Conservation (phyloP, 1,139 yeast genomes). For the Geotrichum europaeum region DNA sequence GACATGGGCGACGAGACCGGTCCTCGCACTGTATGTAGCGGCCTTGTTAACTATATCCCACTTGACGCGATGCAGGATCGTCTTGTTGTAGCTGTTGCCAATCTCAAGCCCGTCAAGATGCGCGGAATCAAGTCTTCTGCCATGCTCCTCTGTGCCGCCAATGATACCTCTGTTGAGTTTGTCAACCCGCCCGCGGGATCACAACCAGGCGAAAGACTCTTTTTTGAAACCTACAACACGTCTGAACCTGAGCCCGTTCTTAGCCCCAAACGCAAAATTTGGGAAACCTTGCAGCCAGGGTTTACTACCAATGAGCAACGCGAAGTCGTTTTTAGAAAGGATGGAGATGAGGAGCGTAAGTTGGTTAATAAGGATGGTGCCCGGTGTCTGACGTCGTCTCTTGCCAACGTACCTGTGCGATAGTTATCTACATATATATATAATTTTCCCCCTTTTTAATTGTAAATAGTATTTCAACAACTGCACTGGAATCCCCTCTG, state of each 20-base stretch:
- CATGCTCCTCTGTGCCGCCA: constrained; percentile 93
- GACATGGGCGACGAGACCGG: constrained; percentile 94
- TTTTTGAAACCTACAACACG: constrained; percentile 78
- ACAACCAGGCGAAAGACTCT: constrained; percentile 91
- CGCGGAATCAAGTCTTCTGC: constrained; percentile 92
- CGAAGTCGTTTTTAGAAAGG: constrained; percentile 75
- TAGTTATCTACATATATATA: background rate
- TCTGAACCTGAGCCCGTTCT: constrained; percentile 78
- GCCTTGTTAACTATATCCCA: constrained; percentile 71
- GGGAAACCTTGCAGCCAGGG: constrained; percentile 90
- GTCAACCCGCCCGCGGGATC: constrained; percentile 92
- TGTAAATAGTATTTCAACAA: background rate
- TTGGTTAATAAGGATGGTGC: constrained; percentile 76
- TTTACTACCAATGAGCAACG: constrained; percentile 72
- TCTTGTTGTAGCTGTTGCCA: constrained; percentile 74
- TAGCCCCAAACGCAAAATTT: constrained; percentile 96
- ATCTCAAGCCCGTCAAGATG: constrained; percentile 87
- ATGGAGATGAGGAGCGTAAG: constrained; percentile 69
- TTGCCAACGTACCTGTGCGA: constrained; percentile 69
- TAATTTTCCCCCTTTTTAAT: background rate
- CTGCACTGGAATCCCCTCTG: background rate
- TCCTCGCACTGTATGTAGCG: constrained; percentile 98
- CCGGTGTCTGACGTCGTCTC: constrained; percentile 58
- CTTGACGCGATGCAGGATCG: constrained; percentile 79
- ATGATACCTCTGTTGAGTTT: constrained; percentile 62